A percentile compares a stretch with the other conserved stretches of the same genome.
Conservation (phyloP, 352 stramenopile species). For the Albugo laibachii region DNA sequence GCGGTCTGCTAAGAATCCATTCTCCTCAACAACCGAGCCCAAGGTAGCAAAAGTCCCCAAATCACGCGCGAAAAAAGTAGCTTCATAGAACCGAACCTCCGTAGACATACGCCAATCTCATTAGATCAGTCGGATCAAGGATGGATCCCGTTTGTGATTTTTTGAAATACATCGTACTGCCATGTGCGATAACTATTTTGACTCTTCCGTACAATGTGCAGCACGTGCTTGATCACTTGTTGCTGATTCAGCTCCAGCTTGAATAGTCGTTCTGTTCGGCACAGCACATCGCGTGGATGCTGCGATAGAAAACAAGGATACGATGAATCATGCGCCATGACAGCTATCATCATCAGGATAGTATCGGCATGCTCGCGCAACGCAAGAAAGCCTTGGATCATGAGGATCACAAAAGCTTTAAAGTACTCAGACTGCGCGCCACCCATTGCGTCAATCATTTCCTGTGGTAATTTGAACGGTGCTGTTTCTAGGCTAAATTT, state of each 20-base stretch:
- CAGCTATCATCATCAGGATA: slow-evolving; percentile 92
- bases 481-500: slow-evolving; percentile 92
- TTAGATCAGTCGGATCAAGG: slow-evolving; percentile 15
- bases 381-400: slow-evolving; percentile 93
- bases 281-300: slow-evolving; percentile 51
- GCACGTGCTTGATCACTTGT: slow-evolving; percentile 78
- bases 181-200: slow-evolving; percentile 82
- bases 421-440: slow-evolving; percentile 83
- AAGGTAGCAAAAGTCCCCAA: slow-evolving; percentile 1
- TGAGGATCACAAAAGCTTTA: slow-evolving; percentile 93
- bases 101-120: background rate
- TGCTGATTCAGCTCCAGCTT: slow-evolving; percentile 62
- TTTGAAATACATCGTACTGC: slow-evolving; percentile 85
- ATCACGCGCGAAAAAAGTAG: background rate
- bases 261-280: slow-evolving; percentile 57
- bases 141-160: slow-evolving; percentile 83
- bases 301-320: slow-evolving; percentile 90
- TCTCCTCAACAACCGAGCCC: slow-evolving; percentile 13
- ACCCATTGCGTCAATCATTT: slow-evolving; percentile 96
- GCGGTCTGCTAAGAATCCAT: slow-evolving; percentile 65
- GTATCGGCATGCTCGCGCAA: slow-evolving; percentile 88
- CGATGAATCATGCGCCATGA: slow-evolving; percentile 89
- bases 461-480: slow-evolving; percentile 96
- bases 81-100: background rate
- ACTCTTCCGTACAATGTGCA: slow-evolving; percentile 74